Conservation (phyloP, 257 asterid genomes). For the Nicotiana tomentosiformis region DNA sequence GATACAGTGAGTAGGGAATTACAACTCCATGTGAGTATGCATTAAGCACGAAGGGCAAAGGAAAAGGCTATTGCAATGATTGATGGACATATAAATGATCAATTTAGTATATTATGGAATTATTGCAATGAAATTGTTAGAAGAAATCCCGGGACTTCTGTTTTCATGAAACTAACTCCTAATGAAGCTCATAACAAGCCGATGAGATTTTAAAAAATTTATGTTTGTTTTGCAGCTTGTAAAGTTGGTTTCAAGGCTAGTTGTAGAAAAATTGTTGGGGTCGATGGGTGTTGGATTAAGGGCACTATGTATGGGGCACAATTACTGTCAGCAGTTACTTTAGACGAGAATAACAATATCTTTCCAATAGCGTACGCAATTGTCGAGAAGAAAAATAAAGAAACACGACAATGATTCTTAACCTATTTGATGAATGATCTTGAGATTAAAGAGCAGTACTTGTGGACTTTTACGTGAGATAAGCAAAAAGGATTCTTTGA, state of each 20-base stretch:
- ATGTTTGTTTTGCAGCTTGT: not conserved
- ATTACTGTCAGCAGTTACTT: not conserved
- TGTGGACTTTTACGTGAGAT: constrained; percentile 9
- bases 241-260: not conserved
- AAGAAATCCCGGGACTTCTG: not conserved
- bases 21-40: not conserved
- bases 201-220: not conserved
- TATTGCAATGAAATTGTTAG: not conserved
- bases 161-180: not conserved
- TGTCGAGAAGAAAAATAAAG: constrained; percentile 1
- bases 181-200: not conserved
- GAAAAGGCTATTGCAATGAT: not conserved
- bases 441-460: not conserved
- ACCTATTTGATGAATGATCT: not conserved
- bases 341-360: constrained; percentile 10
- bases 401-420: constrained; percentile 9
- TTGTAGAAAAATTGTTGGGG: not conserved
- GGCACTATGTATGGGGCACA: not conserved
- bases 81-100: not conserved
- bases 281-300: not conserved
- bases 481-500: constrained; percentile 10
- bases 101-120: not conserved
- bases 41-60: not conserved
- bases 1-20: not conserved
- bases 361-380: constrained; percentile 15